These are phyloP conservation scores for Mycena leptocephala DNA, from an alignment of 768 basidiomycete species.

Conservation along the genomic window DNA sequence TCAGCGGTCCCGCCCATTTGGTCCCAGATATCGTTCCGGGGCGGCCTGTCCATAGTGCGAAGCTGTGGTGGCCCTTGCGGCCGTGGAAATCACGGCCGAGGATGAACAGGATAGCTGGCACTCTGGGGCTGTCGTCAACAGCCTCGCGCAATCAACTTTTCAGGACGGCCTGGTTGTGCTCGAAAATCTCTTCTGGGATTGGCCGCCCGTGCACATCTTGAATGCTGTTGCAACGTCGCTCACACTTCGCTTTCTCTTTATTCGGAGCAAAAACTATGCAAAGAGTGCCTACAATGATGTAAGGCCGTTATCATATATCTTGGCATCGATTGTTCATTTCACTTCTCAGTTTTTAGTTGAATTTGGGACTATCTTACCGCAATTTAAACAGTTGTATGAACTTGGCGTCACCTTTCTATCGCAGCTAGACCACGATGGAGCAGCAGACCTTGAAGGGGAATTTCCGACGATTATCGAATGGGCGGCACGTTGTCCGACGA, in stretches of 20 bases:
- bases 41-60: not conserved
- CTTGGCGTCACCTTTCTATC: not conserved
- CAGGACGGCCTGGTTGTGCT: not conserved
- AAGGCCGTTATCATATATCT: not conserved
- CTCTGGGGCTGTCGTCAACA: not conserved
- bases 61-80: slow-evolving; percentile 8
- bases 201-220: not conserved
- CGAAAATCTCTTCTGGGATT: slow-evolving; percentile 6
- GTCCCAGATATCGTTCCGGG: not conserved
- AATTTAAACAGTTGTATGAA: slow-evolving; percentile 1
- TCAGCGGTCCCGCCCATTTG: slow-evolving; percentile 10
- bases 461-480: not conserved
- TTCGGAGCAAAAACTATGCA: not conserved
- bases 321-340: not conserved
- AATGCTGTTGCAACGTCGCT: not conserved
- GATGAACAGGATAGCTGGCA: not conserved
- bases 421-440: not conserved
- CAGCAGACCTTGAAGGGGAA: not conserved
- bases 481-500: not conserved
- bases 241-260: not conserved
- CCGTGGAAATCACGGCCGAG: not conserved
- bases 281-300: not conserved
- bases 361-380: not conserved
- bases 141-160: not conserved
- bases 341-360: not conserved